Evolutionary conservation across 1,284 basidiomycete species (phyloP), one percentile per base, ranked within the genome.

Genomic region (Marasmius oreades): DNA sequence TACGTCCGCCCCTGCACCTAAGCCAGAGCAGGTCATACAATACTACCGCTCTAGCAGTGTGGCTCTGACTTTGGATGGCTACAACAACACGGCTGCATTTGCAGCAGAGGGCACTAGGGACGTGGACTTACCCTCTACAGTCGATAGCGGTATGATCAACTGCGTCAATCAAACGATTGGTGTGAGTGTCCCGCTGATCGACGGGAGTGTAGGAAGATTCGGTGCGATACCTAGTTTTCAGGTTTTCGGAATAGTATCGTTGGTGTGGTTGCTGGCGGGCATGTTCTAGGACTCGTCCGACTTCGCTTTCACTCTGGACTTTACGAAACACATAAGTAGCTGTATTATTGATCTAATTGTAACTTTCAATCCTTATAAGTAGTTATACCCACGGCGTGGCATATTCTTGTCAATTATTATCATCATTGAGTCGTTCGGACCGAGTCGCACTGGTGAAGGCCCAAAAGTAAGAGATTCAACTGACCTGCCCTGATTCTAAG

Each of bases 21-120:
- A 70, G 33, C 81, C 82, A 0, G 81, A 82, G 59, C 76, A 83
- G 57, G 74, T 73, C 0, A 62, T 85, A 1, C 78, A 85, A 62
- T 84, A 83, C 66, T 86, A 81, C 64, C 78, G 84, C 37, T 79
- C 80, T 23, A 81, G 79, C 64, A 77, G 73, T 47, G 75, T 80
- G 26, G 77, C 73, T 8, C 70, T 85, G 24, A 75, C 77, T 10
- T 70, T 88, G 26, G 81, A 85, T 58, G 83, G 83, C 2, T 89
- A 87, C 67, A 85, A 88, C 63, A 77, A 85, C 59, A 80, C 82
- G 0, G 70, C 73, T 46, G 70, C 73, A n/a, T 67, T 80, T 28
- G 47, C 31, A 50, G 14, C 14, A 24, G 47, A 50, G 47, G 28
- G 47, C 4, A 31, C 31, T 1, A 18, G n/a, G 18, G 47, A 50